Evolutionary conservation across 306 rosid genomes (phyloP), one percentile per base, ranked within the genome.

Genomic region (Crotalaria pallida): DNA sequence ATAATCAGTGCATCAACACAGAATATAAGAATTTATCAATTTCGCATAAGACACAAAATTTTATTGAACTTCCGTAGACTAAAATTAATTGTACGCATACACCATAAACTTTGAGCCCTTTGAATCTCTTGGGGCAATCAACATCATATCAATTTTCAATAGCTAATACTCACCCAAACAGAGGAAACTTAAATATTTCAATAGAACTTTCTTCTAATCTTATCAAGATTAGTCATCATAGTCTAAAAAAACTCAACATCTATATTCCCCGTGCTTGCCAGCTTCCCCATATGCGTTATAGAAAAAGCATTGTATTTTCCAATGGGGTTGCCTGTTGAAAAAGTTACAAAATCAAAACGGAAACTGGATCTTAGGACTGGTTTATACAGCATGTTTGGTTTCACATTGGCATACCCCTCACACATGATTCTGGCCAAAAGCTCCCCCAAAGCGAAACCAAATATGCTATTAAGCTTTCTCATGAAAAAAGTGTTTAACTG

Each of bases 81-180:
- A 69, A 56, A 53, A 26, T 4, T 26, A 7, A 49, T 11, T n/a
- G n/a, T n/a, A n/a, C n/a, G n/a, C 11, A 22, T n/a, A 60, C 41
- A 55, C 78, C 3, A 9, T 10, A 65, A 36, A 73, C 49, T 47
- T 36, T 49, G 44, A 67, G 17, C 23, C 38, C 15, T 18, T 31
- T 8, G 31, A 57, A 40, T 58, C 45, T 26, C 65, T 57, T 10
- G 33, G 24, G 7, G 43, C 44, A 72, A 59, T 16, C 53, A 66
- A 58, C 41, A 51, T 8, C 11, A 36, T 36, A 7, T 36, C 43
- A 36, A 36, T 7, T 43, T 18, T 22, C 62, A 74, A 50, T 52
- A 2, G 1, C 33, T 24, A 71, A 49, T 27, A 48, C 73, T 38
- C 51, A 79, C n/a, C n/a, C 43, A 45, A 67, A 71, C 40, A 31